Percentiles rank a stretch among this genome's conserved stretches.
Conservation (phyloP, 768 basidiomycete species). For the Hysterangium stoloniferum region DNA sequence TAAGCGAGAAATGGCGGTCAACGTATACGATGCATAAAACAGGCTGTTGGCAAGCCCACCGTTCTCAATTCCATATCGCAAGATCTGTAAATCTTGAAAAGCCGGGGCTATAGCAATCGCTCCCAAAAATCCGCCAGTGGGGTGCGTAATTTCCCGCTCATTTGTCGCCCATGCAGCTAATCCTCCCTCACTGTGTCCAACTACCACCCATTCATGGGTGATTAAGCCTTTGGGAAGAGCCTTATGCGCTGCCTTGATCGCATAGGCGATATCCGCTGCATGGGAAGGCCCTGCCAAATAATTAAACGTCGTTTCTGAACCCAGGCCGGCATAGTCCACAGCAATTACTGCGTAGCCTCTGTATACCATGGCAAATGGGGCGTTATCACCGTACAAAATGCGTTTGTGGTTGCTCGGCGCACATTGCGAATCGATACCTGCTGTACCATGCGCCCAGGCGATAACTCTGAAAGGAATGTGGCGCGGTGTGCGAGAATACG, state of each 20-base stretch:
- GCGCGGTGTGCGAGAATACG: background rate
- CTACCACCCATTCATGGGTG: conserved; percentile 4
- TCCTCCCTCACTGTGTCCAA: conserved; percentile 9
- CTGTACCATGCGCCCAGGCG: conserved; percentile 7
- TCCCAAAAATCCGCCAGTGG: conserved; percentile 3
- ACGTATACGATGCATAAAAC: conserved; percentile 5
- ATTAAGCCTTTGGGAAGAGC: background rate
- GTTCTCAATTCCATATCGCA: background rate
- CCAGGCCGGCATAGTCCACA: conserved; percentile 6
- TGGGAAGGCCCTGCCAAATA: conserved; percentile 5
- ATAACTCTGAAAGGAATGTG: background rate
- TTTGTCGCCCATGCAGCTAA: conserved; percentile 5
- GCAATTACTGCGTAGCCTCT: conserved; percentile 3
- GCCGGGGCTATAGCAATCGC: conserved; percentile 3
- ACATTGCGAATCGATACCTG: conserved; percentile 6
- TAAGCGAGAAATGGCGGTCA: background rate
- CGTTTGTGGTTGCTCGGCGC: conserved; percentile 1
- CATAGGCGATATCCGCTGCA: background rate
- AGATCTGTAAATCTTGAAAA: background rate
- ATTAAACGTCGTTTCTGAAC: conserved; percentile 6
- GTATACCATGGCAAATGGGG: conserved; percentile 7
- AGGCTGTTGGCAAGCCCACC: background rate
- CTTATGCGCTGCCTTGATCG: background rate
- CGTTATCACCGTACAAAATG: background rate
- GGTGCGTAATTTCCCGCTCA: conserved; percentile 4